Evolutionary conservation across 2,329 filamentous ascomycete species (phyloP).

Genomic region (Arthrocladium fulminans): DNA sequence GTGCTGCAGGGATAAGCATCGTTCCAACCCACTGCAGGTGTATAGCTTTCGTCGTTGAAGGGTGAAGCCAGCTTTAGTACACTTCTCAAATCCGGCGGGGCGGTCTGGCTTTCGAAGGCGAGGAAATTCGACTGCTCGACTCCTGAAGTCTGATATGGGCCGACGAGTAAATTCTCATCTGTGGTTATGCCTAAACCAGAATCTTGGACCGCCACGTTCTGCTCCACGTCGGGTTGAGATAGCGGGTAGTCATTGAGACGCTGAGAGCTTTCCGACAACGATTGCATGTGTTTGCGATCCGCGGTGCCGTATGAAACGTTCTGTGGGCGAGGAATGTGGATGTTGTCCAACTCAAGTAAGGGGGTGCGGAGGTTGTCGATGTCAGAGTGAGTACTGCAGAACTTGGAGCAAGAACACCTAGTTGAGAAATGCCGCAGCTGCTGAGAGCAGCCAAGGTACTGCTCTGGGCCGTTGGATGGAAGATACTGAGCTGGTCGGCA

Average conservation of each 20-base stretch:
- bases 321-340: not conserved
- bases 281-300: not conserved
- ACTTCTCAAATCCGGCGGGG: not conserved
- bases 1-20: not conserved
- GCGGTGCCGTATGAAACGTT: not conserved
- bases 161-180: conserved; percentile 1
- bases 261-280: not conserved
- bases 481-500: not conserved
- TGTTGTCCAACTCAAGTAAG: not conserved
- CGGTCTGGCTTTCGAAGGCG: not conserved
- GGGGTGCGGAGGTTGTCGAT: not conserved
- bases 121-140: not conserved
- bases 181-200: conserved; percentile 6
- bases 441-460: not conserved
- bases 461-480: not conserved
- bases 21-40: not conserved
- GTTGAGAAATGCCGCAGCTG: not conserved
- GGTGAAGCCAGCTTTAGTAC: not conserved
- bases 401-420: too few species aligned
- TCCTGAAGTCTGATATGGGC: not conserved
- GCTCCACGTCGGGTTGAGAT: not conserved
- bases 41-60: not conserved
- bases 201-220: not conserved
- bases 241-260: not conserved
- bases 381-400: not conserved